A percentile compares a stretch with the other conserved stretches of the same genome.
phyloP scores from a whole-genome alignment of 805 yeast species.

The Wickerhamiella allomyrinae region DNA sequence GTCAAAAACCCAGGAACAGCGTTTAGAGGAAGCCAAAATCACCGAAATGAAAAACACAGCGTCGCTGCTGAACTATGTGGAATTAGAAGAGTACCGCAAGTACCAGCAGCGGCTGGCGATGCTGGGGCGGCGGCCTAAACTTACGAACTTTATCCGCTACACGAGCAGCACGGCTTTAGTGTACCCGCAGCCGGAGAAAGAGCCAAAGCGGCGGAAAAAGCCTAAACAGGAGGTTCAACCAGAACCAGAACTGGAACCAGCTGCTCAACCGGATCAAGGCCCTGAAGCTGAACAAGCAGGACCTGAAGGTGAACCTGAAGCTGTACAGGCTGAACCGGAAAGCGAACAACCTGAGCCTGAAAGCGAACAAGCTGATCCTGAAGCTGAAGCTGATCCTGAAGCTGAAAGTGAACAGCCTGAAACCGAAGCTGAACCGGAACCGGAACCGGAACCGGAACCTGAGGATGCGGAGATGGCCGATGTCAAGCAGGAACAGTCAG shows the following conservation, averaged over 20 bases:
- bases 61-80: constrained; percentile 63
- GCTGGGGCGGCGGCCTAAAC: constrained; percentile 45
- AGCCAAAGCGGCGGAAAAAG: neutral
- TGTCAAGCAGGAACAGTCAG: no score
- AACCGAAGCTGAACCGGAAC: neutral
- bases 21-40: constrained; percentile 67
- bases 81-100: constrained; percentile 72
- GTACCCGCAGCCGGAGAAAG: constrained; percentile 1
- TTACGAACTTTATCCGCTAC: constrained; percentile 42
- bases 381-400: neutral
- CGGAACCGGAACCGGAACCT: neutral
- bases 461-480: no score
- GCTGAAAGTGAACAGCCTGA: neutral
- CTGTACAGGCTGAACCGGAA: no score
- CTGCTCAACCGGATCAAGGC: no score
- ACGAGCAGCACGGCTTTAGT: neutral
- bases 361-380: neutral
- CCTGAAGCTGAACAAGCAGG: no score
- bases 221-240: neutral
- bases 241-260: no score
- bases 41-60: constrained; percentile 67
- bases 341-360: no score
- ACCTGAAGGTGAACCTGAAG: no score
- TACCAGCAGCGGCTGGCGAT: constrained; percentile 61
- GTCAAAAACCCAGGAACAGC: constrained; percentile 47